These are phyloP conservation scores for Pseudogymnoascus sp. DNA, from an alignment of 2,329 filamentous ascomycete genomes.

Conservation along the genomic window DNA sequence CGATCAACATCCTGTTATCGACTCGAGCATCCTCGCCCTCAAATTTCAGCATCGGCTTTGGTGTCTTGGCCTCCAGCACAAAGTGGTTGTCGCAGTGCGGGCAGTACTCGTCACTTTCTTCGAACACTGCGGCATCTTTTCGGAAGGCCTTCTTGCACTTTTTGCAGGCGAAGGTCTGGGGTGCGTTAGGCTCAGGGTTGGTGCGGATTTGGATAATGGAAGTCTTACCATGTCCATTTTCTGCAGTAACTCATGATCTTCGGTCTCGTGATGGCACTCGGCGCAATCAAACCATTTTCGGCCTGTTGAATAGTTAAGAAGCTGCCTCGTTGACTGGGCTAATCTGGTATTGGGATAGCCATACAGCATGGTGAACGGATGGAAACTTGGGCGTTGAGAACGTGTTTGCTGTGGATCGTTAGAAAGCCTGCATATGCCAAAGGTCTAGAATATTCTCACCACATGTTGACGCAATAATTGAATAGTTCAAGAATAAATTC, in stretches of 20 bases:
- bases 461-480: slow-evolving; percentile 2
- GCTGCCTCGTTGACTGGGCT: neutral
- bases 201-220: slow-evolving; percentile 3
- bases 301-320: slow-evolving; percentile 41
- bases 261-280: slow-evolving; percentile 80
- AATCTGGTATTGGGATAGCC: slow-evolving; percentile 25
- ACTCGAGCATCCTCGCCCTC: slow-evolving; percentile 86
- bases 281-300: slow-evolving; percentile 98
- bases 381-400: slow-evolving; percentile 94
- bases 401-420: slow-evolving; percentile 66
- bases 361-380: slow-evolving; percentile 94
- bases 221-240: slow-evolving; percentile 65
- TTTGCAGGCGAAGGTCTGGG: slow-evolving; percentile 79
- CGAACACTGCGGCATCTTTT: slow-evolving; percentile 85
- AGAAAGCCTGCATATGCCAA: neutral
- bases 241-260: slow-evolving; percentile 69
- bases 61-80: slow-evolving; percentile 78
- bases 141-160: slow-evolving; percentile 99
- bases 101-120: slow-evolving; percentile 97
- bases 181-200: slow-evolving; percentile 4
- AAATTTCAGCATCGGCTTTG: slow-evolving; percentile 73
- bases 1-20: slow-evolving; percentile 85
- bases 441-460: slow-evolving; percentile 3
- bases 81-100: slow-evolving; percentile 99
- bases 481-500: neutral